phyloP scores from a whole-genome alignment of 805 yeast genomes.

The Candida piceae region DNA sequence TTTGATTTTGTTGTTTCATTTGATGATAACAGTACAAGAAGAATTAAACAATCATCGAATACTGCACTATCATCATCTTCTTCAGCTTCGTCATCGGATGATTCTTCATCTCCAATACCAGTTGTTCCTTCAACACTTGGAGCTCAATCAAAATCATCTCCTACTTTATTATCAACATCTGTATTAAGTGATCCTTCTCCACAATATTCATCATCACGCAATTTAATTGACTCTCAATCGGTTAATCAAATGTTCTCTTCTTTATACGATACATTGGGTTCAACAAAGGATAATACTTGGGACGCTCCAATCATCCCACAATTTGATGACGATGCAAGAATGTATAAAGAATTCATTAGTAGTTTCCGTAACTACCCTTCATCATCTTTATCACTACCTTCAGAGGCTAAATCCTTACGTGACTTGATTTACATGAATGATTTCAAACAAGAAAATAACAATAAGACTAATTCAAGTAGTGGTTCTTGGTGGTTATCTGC shows the following conservation, averaged over 20 bases:
- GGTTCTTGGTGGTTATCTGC: slow-evolving; percentile 33
- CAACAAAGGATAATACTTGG: slow-evolving; percentile 23
- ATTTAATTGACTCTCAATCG: slow-evolving; percentile 12
- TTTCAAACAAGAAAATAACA: neutral
- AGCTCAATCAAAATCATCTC: neutral
- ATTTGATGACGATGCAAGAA: slow-evolving; percentile 2
- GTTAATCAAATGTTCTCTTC: slow-evolving; percentile 25
- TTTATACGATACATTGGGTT: slow-evolving; percentile 12
- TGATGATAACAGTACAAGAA: neutral
- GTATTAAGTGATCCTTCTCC: too few relatives aligned
- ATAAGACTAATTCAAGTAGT: neutral
- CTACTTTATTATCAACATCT: neutral
- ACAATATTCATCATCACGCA: neutral
- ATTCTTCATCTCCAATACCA: slow-evolving; percentile 1
- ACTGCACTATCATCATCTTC: neutral
- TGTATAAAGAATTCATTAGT: slow-evolving; percentile 3
- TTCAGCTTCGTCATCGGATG: neutral
- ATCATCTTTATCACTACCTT: too few relatives aligned
- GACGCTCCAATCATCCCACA: neutral
- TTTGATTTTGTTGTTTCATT: slow-evolving; percentile 11
- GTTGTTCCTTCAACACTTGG: neutral
- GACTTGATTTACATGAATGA: too few relatives aligned
- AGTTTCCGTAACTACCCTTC: too few relatives aligned
- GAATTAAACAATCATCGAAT: too few relatives aligned
- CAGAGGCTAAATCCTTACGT: too few relatives aligned